Evolutionary conservation across 768 basidiomycete species (phyloP).

Genomic region (Hydnum rufescens): DNA sequence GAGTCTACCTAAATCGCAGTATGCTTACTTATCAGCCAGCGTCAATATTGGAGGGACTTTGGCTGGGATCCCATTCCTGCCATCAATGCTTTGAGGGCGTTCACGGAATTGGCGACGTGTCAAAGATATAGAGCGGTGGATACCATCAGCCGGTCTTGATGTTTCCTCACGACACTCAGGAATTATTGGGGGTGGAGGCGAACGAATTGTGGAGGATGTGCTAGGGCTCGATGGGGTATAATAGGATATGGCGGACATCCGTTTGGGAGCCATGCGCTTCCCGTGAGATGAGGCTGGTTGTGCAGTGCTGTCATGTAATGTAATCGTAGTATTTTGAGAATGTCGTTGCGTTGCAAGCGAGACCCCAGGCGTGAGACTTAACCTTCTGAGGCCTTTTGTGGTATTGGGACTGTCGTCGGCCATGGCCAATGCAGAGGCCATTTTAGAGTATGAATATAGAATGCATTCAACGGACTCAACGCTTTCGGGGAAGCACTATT

Average conservation of each 20-base stretch:
- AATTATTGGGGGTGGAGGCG: not conserved
- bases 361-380: not conserved
- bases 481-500: too few species aligned
- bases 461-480: too few species aligned
- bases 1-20: too few species aligned
- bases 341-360: not conserved
- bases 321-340: too few species aligned
- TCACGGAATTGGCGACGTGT: too few species aligned
- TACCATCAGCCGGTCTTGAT: too few species aligned
- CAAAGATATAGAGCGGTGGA: too few species aligned
- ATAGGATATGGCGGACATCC: not conserved
- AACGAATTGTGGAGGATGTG: not conserved
- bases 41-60: not conserved
- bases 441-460: too few species aligned
- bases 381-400: not conserved
- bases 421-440: not conserved
- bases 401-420: not conserved
- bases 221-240: not conserved
- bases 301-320: not conserved
- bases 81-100: too few species aligned
- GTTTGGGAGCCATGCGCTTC: not conserved
- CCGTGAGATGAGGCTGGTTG: not conserved
- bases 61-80: too few species aligned
- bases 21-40: not conserved
- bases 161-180: not conserved